Conservation (phyloP, 2,329 filamentous ascomycete genomes). For the Aspergillus tanneri region DNA sequence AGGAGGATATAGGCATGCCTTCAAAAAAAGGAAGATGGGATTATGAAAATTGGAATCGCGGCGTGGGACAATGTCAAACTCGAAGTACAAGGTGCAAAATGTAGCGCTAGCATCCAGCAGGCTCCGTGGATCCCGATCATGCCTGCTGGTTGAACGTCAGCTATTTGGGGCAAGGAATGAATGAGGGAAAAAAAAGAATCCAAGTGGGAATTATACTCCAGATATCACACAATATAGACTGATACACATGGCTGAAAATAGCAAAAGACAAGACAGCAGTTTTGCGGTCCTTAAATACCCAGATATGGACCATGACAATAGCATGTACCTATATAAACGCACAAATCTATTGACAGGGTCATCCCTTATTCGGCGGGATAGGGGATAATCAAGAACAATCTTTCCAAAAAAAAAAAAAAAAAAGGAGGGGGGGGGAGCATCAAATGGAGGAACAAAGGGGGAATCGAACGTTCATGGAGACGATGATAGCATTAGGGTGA, state of each 20-base stretch:
- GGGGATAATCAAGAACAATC: slow-evolving; percentile 28
- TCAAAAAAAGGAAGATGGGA: background rate
- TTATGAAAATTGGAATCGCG: background rate
- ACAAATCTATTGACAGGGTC: slow-evolving; percentile 33
- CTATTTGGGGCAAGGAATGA: background rate
- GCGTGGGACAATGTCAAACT: background rate
- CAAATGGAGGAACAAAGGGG: slow-evolving; percentile 38
- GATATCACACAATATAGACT: background rate
- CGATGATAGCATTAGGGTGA: slow-evolving; percentile 35
- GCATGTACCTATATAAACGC: slow-evolving; percentile 23
- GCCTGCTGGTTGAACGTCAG: background rate
- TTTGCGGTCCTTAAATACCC: slow-evolving; percentile 3
- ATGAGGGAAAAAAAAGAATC: background rate
- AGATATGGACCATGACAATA: slow-evolving; percentile 18
- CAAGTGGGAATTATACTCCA: background rate
- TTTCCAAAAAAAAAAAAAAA: slow-evolving; percentile 26
- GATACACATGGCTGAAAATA: slow-evolving; percentile 4
- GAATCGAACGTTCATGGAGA: slow-evolving; percentile 44
- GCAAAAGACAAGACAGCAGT: background rate
- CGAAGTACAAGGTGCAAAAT: background rate
- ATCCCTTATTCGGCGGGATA: slow-evolving; percentile 27
- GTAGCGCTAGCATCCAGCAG: too few relatives aligned
- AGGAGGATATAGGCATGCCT: background rate
- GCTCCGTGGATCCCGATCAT: too few relatives aligned
- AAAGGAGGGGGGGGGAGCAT: slow-evolving; percentile 18